Conservation (phyloP, 202 grass and related monocot species). For the Sporobolus alterniflorus region DNA sequence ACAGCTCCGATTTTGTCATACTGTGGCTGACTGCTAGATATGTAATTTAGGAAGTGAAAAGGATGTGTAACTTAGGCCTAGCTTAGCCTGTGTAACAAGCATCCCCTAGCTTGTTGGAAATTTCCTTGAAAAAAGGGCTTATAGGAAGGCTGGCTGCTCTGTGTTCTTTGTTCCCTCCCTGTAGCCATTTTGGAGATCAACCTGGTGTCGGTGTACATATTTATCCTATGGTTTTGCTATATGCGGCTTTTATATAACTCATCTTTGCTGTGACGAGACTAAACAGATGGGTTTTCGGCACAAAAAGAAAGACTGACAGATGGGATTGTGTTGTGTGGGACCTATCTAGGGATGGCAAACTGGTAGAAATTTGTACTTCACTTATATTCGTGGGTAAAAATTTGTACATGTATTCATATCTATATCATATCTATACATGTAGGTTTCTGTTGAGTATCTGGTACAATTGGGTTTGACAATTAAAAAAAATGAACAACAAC, state of each 20-base stretch:
- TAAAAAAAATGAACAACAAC: too few relatives aligned
- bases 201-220: slow-evolving; percentile 15
- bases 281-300: too few relatives aligned
- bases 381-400: too few relatives aligned
- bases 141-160: neutral
- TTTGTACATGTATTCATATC: too few relatives aligned
- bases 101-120: neutral
- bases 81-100: slow-evolving; percentile 29
- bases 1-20: slow-evolving; percentile 47
- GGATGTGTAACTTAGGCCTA: slow-evolving; percentile 16
- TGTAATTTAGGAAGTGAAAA: neutral
- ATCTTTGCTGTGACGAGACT: too few relatives aligned
- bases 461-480: too few relatives aligned
- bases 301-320: too few relatives aligned
- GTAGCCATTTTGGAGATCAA: slow-evolving; percentile 4
- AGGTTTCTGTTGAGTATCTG: too few relatives aligned
- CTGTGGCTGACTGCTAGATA: slow-evolving; percentile 19
- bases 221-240: neutral
- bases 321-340: too few relatives aligned
- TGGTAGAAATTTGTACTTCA: too few relatives aligned
- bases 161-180: neutral
- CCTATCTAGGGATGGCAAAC: too few relatives aligned
- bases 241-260: neutral
- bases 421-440: too few relatives aligned
- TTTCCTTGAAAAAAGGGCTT: neutral